Conservation (phyloP, 352 stramenopile species). For the Phytopythium cucurbitacearum region DNA sequence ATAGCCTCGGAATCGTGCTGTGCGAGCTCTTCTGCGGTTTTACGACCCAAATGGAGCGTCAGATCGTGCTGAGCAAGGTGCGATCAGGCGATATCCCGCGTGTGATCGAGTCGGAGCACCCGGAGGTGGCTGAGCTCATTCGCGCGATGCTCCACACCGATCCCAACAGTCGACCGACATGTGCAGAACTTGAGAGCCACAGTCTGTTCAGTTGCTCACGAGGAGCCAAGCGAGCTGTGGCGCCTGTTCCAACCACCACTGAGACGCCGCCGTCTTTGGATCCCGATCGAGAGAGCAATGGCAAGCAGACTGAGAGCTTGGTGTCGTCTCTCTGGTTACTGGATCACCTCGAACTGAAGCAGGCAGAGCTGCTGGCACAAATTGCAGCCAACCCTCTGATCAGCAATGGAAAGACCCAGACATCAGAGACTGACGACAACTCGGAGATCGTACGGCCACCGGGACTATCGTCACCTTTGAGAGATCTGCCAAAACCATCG, state of each 20-base stretch:
- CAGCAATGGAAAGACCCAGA: too few species aligned
- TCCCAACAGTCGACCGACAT: conserved; percentile 31
- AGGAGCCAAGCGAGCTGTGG: not conserved
- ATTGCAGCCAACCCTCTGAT: not conserved
- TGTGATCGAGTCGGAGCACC: conserved; percentile 25
- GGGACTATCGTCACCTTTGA: too few species aligned
- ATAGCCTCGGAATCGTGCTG: conserved; percentile 66
- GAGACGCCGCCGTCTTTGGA: not conserved
- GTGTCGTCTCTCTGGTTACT: not conserved
- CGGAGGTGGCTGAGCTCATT: conserved; percentile 42
- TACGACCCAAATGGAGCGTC: conserved; percentile 76
- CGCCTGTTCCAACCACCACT: not conserved
- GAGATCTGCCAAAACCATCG: too few species aligned
- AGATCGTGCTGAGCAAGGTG: conserved; percentile 42
- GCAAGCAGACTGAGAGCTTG: not conserved
- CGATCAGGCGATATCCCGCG: conserved; percentile 35
- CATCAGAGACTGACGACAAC: too few species aligned
- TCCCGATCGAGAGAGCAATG: not conserved
- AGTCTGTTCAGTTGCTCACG: conserved; percentile 11
- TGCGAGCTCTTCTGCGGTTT: conserved; percentile 77
- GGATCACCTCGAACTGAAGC: not conserved
- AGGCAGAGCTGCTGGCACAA: not conserved
- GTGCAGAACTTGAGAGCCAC: conserved; percentile 33
- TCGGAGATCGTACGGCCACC: too few species aligned
- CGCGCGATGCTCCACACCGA: conserved; percentile 48